Evolutionary conservation across 2,329 filamentous ascomycete genomes (phyloP), one percentile per base, ranked within the genome.

Genomic region (Cordyceps militaris): DNA sequence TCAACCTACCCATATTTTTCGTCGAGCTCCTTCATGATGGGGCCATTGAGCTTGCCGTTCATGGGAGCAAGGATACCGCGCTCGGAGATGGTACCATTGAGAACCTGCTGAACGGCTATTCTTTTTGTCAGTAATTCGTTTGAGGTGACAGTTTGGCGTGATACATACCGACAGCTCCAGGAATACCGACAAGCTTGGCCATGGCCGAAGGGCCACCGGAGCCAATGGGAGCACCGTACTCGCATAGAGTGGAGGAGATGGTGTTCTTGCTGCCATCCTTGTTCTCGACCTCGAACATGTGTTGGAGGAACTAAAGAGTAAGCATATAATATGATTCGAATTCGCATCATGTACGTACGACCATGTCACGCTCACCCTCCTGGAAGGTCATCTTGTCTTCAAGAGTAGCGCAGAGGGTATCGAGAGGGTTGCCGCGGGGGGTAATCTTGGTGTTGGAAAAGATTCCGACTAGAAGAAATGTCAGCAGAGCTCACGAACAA

Each of bases 351-450:
- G 21, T 51, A 62, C 75, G 44, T 58, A 88, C 83, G 63, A 94
- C 88, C 63, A 95, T 78, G 73, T 96, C 91, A 60, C 91, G 86
- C 83, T 96, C 91, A 61, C 82, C 87, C 66, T 87, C 79, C 68
- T 83, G 87, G 73, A 87, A 96, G 73, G 89, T 83, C 89, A 96
- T 95, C 84, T 95, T 96, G 79, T 89, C 76, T 79, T 96, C 91
- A 30, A 96, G 82, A 3, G 85, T 88, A 32, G 89, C 90, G 76
- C 91, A 96, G 40, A 96, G 84, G n/a, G 89, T 93, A 73, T 96
- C 92, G 24, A 96, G 82, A 4, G 91, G 88, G 77, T 89, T 96
- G 56, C 85, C 87, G 57, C 84, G 79, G 28, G 89, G 86, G 6
- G 76, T 87, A 68, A 87, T 91, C 70, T 82, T 76, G 68, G 83